Percentiles rank a stretch among this genome's conserved stretches.
These are phyloP conservation scores for Mycena albidolilacea DNA, from an alignment of 768 basidiomycete genomes.

Conservation along the genomic window DNA sequence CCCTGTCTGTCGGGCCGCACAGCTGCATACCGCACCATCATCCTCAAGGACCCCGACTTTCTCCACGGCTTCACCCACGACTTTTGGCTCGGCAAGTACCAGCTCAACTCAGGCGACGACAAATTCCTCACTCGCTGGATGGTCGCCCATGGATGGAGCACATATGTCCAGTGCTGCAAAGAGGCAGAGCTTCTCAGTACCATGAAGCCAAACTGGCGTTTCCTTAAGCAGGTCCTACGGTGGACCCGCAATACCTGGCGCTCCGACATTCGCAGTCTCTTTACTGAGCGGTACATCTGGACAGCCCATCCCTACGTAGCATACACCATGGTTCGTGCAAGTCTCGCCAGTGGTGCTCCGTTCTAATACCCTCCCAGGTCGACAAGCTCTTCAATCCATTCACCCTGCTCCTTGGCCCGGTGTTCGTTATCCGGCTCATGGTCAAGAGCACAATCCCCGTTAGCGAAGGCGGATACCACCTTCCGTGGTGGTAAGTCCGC, in stretches of 20 bases:
- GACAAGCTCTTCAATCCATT: conserved; percentile 91
- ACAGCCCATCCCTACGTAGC: conserved; percentile 92
- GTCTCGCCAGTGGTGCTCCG: not conserved
- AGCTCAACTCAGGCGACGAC: conserved; percentile 94
- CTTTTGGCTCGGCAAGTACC: conserved; percentile 94
- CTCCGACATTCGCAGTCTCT: conserved; percentile 88
- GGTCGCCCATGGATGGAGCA: conserved; percentile 96
- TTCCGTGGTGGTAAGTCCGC: conserved; percentile 82
- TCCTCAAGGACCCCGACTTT: conserved; percentile 95
- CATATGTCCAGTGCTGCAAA: conserved; percentile 91
- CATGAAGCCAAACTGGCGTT: conserved; percentile 98
- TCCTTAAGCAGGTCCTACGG: conserved; percentile 92
- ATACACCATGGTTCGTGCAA: conserved; percentile 85
- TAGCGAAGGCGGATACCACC: conserved; percentile 80
- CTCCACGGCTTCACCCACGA: conserved; percentile 95
- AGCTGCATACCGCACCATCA: conserved; percentile 94
- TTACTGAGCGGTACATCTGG: conserved; percentile 92
- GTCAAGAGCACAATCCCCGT: conserved; percentile 84
- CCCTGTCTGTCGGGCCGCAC: conserved; percentile 95
- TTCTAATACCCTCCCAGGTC: conserved; percentile 59
- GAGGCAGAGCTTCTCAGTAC: conserved; percentile 91
- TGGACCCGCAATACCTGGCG: conserved; percentile 98
- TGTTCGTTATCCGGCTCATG: conserved; percentile 81
- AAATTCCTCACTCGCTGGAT: conserved; percentile 97
- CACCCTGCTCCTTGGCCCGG: conserved; percentile 88